Evolutionary conservation across 345 rosid species (phyloP), one percentile per base, ranked within the genome.

Genomic region (Noccaea bulbosa): DNA sequence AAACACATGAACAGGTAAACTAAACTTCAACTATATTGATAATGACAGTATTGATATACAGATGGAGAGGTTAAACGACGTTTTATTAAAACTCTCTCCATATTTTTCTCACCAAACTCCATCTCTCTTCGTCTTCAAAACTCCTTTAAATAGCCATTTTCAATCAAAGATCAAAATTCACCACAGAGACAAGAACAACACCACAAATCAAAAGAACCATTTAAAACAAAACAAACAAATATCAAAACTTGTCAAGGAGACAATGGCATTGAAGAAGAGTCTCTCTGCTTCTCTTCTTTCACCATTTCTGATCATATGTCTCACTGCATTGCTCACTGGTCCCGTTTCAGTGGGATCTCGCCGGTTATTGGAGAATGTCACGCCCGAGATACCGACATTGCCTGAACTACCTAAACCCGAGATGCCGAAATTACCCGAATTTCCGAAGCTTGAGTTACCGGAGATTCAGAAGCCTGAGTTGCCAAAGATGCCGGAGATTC

Each of bases 21-120:
- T 15, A 74, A 67, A 74, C 11, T 61, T 61, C 50, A 74, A 74
- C 57, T 5, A 67, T 22, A 60, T 27, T 60, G 69, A 67, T 51
- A 58, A 41, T 59, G 56, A 74, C 62, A 40, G 39, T 22, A 14
- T 40, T 53, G 69, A 53, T 60, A 75, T 46, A 69, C 74, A 75
- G 78, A 41, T 69, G 32, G 70, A 69, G 74, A 69, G n/a, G 74
- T 75, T 75, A 69, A 75, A 53, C 78, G 17, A 75, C 62, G 63
- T n/a, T 27, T 45, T 53, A 35, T 40, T 58, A 65, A 61, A 48
- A 14, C 30, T 24, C 27, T 34, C 2, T 35, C 38, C 35, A 61
- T 1, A 61, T 52, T 62, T 22, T 75, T 68, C 74, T 24, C 68
- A 75, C 78, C 78, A 75, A 68, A 75, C 69, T 61, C 73, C 67